Evolutionary conservation across 2,329 filamentous ascomycete genomes (phyloP).

Genomic region (Pseudomassariella vexata): DNA sequence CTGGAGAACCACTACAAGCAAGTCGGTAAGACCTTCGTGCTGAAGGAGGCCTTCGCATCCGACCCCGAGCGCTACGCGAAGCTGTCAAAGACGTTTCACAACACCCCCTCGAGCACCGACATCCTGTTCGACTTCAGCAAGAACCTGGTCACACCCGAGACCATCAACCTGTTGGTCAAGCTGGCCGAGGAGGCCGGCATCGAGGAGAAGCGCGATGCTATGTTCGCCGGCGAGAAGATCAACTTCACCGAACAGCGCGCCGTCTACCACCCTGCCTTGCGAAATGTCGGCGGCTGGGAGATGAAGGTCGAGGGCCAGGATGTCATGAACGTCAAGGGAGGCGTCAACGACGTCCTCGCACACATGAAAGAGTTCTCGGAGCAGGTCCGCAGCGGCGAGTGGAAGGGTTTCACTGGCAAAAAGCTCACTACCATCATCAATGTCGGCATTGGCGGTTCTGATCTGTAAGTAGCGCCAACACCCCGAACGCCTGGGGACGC

Average conservation of each 20-base stretch:
- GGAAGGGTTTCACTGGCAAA: slow-evolving; percentile 98
- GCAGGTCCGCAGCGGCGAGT: slow-evolving; percentile 87
- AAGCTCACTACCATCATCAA: slow-evolving; percentile 95
- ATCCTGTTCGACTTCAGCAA: slow-evolving; percentile 99
- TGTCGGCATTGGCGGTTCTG: slow-evolving; percentile 95
- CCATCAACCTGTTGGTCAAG: slow-evolving; percentile 77
- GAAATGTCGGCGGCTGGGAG: slow-evolving; percentile 79
- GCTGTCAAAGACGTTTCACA: slow-evolving; percentile 80
- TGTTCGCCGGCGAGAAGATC: slow-evolving; percentile 98
- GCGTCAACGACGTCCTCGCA: slow-evolving; percentile 82
- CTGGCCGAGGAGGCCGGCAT: slow-evolving; percentile 87
- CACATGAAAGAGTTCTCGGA: slow-evolving; percentile 99
- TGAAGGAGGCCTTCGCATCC: slow-evolving; percentile 88
- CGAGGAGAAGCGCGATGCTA: slow-evolving; percentile 90
- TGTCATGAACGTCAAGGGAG: slow-evolving; percentile 84
- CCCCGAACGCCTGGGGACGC: no score
- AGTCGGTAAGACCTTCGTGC: slow-evolving; percentile 81
- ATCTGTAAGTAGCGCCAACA: slow-evolving; percentile 65
- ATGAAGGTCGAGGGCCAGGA: slow-evolving; percentile 85
- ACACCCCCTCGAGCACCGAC: slow-evolving; percentile 71
- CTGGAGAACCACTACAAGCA: slow-evolving; percentile 86
- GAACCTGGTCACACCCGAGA: slow-evolving; percentile 96
- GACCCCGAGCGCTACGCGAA: slow-evolving; percentile 86
- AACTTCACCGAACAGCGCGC: slow-evolving; percentile 98
- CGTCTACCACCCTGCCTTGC: slow-evolving; percentile 90